These are phyloP conservation scores for Colletotrichum godetiae DNA, from an alignment of 2,329 filamentous ascomycete genomes.

Conservation along the genomic window DNA sequence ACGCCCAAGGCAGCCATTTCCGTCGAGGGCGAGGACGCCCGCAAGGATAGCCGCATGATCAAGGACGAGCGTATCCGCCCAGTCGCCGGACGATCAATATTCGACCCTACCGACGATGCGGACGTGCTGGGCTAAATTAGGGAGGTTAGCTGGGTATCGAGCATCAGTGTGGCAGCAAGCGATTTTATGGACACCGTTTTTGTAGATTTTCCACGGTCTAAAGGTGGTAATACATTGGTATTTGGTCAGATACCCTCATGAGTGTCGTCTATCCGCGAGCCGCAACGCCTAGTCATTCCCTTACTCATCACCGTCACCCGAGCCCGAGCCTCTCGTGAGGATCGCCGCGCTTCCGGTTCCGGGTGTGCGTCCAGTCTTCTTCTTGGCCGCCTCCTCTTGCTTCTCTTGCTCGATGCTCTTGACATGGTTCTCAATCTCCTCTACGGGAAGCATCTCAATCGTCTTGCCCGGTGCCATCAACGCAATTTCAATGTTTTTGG, in stretches of 20 bases:
- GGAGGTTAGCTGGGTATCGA: slow-evolving; percentile 22
- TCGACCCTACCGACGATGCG: slow-evolving; percentile 80
- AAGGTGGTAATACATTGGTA: slow-evolving; percentile 52
- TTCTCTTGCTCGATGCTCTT: slow-evolving; percentile 99
- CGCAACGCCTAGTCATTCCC: slow-evolving; percentile 33
- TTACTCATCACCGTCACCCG: slow-evolving; percentile 46
- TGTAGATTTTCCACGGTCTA: slow-evolving; percentile 40
- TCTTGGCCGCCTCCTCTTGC: slow-evolving; percentile 97
- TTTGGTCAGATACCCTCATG: slow-evolving; percentile 37
- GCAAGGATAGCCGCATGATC: slow-evolving; percentile 89
- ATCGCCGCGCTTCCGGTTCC: slow-evolving; percentile 79
- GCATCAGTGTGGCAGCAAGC: slow-evolving; percentile 23
- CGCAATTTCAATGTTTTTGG: slow-evolving; percentile 99
- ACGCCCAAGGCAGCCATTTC: slow-evolving; percentile 85
- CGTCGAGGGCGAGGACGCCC: slow-evolving; percentile 90
- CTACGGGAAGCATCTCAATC: slow-evolving; percentile 92
- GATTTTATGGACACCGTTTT: slow-evolving; percentile 31
- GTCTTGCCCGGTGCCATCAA: slow-evolving; percentile 94
- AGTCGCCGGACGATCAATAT: slow-evolving; percentile 70
- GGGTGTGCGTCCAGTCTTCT: slow-evolving; percentile 85
- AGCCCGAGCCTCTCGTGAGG: slow-evolving; percentile 70
- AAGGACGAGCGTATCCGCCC: slow-evolving; percentile 85
- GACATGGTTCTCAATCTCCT: slow-evolving; percentile 97
- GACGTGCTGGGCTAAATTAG: slow-evolving; percentile 77
- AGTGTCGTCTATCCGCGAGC: slow-evolving; percentile 33